These are phyloP conservation scores for Russula foetens DNA, from an alignment of 768 basidiomycete genomes.

Conservation along the genomic window DNA sequence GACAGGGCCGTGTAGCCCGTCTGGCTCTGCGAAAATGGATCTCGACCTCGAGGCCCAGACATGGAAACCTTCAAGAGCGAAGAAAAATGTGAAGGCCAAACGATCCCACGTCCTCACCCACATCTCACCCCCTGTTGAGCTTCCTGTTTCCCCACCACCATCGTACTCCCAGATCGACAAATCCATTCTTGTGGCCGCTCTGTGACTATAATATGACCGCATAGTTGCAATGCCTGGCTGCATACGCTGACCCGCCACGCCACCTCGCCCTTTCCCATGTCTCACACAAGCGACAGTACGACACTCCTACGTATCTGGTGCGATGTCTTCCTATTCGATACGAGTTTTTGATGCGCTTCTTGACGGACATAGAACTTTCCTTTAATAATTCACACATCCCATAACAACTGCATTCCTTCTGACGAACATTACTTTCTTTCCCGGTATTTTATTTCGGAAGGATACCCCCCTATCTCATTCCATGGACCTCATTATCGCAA, in stretches of 20 bases:
- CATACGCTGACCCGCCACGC: not conserved
- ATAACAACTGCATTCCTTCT: not conserved
- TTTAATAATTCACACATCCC: not conserved
- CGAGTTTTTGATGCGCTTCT: not conserved
- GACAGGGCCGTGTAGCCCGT: not conserved
- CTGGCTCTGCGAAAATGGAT: not conserved
- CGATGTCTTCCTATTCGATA: not conserved
- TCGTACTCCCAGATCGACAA: slow-evolving; percentile 10
- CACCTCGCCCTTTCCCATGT: not conserved
- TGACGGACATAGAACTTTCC: not conserved
- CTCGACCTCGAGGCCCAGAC: slow-evolving; percentile 16
- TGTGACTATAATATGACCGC: not conserved
- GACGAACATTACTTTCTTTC: not conserved
- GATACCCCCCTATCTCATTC: not conserved
- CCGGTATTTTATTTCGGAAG: not conserved
- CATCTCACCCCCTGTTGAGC: not conserved
- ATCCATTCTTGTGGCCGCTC: not conserved
- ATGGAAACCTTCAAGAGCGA: not conserved
- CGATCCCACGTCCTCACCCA: not conserved
- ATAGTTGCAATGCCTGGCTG: not conserved
- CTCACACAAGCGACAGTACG: not conserved
- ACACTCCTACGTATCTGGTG: not conserved
- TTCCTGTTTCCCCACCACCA: slow-evolving; percentile 4
- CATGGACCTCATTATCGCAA: not conserved
- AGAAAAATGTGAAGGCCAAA: not conserved